These are phyloP conservation scores for Gossypium thurberi DNA, from an alignment of 345 rosid genomes.

Conservation along the genomic window DNA sequence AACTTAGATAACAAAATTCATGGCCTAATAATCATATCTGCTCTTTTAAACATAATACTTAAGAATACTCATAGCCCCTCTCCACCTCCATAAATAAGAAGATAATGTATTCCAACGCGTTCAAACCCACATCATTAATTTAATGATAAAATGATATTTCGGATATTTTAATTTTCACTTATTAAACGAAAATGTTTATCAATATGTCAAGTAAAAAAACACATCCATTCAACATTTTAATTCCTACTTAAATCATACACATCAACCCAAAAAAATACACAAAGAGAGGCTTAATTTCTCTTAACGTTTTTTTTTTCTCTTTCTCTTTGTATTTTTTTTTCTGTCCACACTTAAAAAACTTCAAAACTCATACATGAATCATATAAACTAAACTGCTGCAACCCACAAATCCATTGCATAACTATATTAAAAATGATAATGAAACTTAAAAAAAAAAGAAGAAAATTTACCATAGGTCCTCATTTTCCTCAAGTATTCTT, in stretches of 20 bases:
- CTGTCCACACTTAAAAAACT: conserved; percentile 5
- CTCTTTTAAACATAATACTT: too few relatives aligned
- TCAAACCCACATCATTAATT: too few relatives aligned
- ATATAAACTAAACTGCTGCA: not conserved
- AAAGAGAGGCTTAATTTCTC: not conserved
- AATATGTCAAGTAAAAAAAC: conserved; percentile 8
- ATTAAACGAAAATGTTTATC: not conserved
- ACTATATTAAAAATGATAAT: not conserved
- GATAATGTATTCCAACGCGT: too few relatives aligned
- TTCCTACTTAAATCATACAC: conserved; percentile 9
- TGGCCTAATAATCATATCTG: too few relatives aligned
- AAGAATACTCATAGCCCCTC: too few relatives aligned
- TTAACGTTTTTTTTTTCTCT: not conserved
- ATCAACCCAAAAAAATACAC: not conserved
- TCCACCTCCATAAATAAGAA: too few relatives aligned
- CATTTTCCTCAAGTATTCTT: conserved; percentile 46
- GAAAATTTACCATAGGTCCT: conserved; percentile 3
- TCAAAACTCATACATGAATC: not conserved
- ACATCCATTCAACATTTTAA: conserved; percentile 10
- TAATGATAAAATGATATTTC: too few relatives aligned
- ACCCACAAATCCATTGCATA: conserved; percentile 10
- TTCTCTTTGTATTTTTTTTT: not conserved
- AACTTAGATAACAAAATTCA: too few relatives aligned
- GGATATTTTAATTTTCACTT: too few relatives aligned
- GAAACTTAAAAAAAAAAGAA: not conserved